Base-by-base conservation (phyloP, 192 early-diverging fungal species). In the Irineochytrium annulatum region DNA sequence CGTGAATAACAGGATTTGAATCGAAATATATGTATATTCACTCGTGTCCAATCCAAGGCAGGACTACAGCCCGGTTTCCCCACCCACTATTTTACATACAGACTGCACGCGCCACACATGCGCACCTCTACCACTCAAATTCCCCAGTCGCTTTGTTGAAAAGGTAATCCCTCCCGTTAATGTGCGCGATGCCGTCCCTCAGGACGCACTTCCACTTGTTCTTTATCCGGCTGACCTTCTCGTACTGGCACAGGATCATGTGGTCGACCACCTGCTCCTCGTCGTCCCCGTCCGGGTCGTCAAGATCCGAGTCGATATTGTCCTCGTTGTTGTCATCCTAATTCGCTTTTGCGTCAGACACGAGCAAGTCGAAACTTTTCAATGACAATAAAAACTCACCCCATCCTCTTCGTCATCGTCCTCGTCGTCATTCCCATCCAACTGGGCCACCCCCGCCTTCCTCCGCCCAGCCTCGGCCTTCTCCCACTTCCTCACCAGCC, bases 121-220 rank as follows among this genome's bases (percentile, higher is more conserved):
- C n/a, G n/a, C 22, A 2, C 33, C 16, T 2, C 24, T 81, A 98
- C 91, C 94, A 97, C 64, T 97, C 94, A 82, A 97, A 99, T 55
- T 99, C 96, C 37, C 94, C 91, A 53, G 84, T 96, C 3, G 90
- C 80, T 70, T 88, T 89, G 64, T 91, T 86, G 79, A 99, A 99
- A 35, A 97, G 69, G 64, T 93, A 96, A 65, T 99, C 96, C 52
- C 85, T 86, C 31, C 96, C 96, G 62, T 97, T 93, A 52, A 95
- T 84, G 61, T 92, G 72, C 78, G 95, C 88, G 65, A 99, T 95
- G 16, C 96, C 96, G 65, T 99, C 96, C 72, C 91, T 91, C 45
- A 99, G 77, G 3, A 91, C 83, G 67, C 92, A 96, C 82, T 96
- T 96, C 96, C 96, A 99, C 76, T 94, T 96, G 80, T 95, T 99